A percentile compares a stretch with the other conserved stretches of the same genome.
These are phyloP conservation scores for Eruca vesicaria DNA, from an alignment of 441 rosid species.

Conservation along the genomic window DNA sequence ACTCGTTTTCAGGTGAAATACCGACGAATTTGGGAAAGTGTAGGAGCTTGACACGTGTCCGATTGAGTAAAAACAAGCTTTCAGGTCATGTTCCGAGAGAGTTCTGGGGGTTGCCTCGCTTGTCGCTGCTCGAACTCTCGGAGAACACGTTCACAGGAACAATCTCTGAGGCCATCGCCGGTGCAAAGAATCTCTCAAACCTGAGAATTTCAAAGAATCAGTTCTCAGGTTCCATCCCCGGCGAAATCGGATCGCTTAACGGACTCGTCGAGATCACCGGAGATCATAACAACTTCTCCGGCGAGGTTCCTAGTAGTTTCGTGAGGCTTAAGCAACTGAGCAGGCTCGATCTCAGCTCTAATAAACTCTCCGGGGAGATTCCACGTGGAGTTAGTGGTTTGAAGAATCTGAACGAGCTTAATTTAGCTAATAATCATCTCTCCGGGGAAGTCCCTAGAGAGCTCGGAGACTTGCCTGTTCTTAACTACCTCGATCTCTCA, in stretches of 20 bases:
- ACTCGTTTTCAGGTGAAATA: conserved; percentile 51
- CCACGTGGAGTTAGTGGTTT: conserved; percentile 40
- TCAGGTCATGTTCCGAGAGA: conserved; percentile 48
- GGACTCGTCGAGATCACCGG: conserved; percentile 48
- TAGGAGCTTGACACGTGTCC: conserved; percentile 51
- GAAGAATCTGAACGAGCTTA: conserved; percentile 58
- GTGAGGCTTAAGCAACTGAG: conserved; percentile 46
- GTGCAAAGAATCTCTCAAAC: conserved; percentile 51
- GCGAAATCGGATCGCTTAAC: conserved; percentile 45
- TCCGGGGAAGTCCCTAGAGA: conserved; percentile 55
- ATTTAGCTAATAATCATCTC: conserved; percentile 49
- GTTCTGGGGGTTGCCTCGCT: conserved; percentile 60
- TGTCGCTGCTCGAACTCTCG: conserved; percentile 48
- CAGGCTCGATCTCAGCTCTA: conserved; percentile 54
- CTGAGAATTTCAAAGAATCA: conserved; percentile 46
- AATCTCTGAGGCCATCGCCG: conserved; percentile 35
- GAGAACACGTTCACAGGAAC: conserved; percentile 49
- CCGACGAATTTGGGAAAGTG: conserved; percentile 49
- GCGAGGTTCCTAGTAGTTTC: conserved; percentile 43
- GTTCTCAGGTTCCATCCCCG: conserved; percentile 53
- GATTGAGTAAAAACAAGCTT: conserved; percentile 48
- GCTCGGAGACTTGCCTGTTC: conserved; percentile 54
- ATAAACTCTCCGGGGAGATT: conserved; percentile 51
- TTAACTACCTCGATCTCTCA: conserved; percentile 69
- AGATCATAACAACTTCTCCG: conserved; percentile 37